phyloP scores from a whole-genome alignment of 148 eudicot genomes.

The Silene latifolia region DNA sequence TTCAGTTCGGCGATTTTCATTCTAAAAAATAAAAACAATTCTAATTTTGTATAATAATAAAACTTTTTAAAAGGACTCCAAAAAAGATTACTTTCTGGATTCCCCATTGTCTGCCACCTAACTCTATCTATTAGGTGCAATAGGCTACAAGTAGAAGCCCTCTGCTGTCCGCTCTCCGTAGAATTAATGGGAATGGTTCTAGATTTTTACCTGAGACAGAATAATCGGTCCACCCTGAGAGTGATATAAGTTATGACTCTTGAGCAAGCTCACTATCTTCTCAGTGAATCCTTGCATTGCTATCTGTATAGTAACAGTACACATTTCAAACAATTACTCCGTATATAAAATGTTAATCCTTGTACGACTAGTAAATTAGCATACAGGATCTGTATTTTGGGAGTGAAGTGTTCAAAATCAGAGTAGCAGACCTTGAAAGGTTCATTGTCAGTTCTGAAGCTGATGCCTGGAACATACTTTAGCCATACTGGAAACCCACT shows the following conservation, averaged over 20 bases:
- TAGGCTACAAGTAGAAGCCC: no score
- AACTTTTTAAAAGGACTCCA: no score
- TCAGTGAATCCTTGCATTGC: slow-evolving; percentile 86
- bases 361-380: background rate
- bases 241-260: slow-evolving; percentile 66
- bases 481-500: slow-evolving; percentile 98
- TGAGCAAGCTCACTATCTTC: slow-evolving; percentile 68
- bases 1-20: no score
- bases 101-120: background rate
- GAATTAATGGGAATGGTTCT: background rate
- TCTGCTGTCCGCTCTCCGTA: background rate
- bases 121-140: no score
- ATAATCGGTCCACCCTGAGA: slow-evolving; percentile 97
- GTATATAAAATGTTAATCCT: background rate
- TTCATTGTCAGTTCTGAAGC: slow-evolving; percentile 85
- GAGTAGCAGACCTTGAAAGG: slow-evolving; percentile 68
- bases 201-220: slow-evolving; percentile 64
- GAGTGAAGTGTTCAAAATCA: slow-evolving; percentile 1
- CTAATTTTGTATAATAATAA: no score
- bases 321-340: slow-evolving; percentile 3
- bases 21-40: no score
- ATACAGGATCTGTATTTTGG: background rate
- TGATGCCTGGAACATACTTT: slow-evolving; percentile 90
- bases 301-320: slow-evolving; percentile 35
- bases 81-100: no score